Conservation (phyloP, 345 rosid genomes). For the Eucalyptus tenuipes region DNA sequence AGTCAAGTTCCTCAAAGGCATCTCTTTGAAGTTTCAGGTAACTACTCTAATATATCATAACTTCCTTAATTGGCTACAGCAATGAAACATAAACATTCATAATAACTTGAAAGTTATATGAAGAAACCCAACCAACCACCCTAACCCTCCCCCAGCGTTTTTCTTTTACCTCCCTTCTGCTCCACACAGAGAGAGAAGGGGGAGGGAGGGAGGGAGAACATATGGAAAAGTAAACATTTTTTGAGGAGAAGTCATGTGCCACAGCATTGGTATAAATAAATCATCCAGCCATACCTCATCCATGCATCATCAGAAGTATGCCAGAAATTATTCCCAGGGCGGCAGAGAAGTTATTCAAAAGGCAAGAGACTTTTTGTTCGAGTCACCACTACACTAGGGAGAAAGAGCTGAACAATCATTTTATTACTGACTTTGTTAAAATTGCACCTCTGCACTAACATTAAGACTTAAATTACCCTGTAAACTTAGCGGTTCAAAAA, state of each 20-base stretch:
- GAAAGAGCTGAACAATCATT: neutral
- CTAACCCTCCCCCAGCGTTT: neutral
- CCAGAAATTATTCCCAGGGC: neutral
- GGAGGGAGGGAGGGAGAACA: neutral
- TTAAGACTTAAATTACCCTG: neutral
- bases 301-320: neutral
- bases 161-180: neutral
- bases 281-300: neutral
- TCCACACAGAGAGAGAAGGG: neutral
- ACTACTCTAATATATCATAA: neutral
- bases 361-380: neutral
- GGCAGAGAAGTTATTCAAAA: neutral
- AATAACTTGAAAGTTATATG: neutral
- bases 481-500: neutral
- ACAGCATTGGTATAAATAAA: neutral
- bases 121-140: neutral
- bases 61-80: neutral
- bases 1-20: neutral
- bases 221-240: neutral
- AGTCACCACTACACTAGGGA: neutral
- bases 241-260: neutral
- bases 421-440: neutral
- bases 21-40: neutral
- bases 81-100: neutral
- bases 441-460: neutral